Evolutionary conservation across 2,329 filamentous ascomycete species (phyloP).

Genomic region (Phyllosticta citribraziliensis): DNA sequence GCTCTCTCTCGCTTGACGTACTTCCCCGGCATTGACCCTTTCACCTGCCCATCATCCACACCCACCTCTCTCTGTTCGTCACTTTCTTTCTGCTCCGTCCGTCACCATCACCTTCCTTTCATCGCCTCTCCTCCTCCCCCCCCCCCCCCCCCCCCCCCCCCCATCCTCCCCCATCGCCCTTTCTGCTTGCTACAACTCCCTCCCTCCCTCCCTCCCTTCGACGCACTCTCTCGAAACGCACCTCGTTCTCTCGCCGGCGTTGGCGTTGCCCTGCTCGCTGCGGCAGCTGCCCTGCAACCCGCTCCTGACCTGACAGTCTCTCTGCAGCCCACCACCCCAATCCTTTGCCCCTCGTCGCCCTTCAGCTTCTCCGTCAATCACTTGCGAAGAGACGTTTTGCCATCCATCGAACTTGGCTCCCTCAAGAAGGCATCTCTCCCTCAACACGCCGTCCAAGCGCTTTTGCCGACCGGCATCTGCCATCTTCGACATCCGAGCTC

Average conservation of each 20-base stretch:
- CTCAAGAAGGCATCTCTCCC: conserved; percentile 9
- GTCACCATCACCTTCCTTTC: conserved; percentile 16
- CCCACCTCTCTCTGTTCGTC: neutral
- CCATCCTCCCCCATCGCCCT: conserved; percentile 25
- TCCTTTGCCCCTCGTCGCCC: conserved; percentile 23
- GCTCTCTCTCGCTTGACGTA: neutral
- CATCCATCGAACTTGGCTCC: conserved; percentile 6
- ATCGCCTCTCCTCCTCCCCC: conserved; percentile 17
- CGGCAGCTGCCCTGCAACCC: conserved; percentile 20
- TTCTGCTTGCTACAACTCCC: conserved; percentile 1
- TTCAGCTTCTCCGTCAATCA: conserved; percentile 16
- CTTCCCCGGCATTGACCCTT: neutral
- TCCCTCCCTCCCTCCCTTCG: conserved; percentile 13
- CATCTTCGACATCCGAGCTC: conserved; percentile 6
- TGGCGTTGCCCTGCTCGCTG: conserved; percentile 14
- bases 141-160: conserved; percentile 6
- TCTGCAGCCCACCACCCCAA: conserved; percentile 22
- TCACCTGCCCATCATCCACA: neutral
- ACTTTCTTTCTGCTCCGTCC: conserved; percentile 9
- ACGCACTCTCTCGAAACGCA: neutral
- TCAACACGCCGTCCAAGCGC: conserved; percentile 7
- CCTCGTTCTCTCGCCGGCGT: conserved; percentile 1
- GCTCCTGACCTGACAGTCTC: conserved; percentile 21
- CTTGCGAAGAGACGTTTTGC: conserved; percentile 19
- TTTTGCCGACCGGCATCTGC: conserved; percentile 3